These are phyloP conservation scores for Suhomyces sp. DNA, from an alignment of 805 yeast species.

Conservation along the genomic window DNA sequence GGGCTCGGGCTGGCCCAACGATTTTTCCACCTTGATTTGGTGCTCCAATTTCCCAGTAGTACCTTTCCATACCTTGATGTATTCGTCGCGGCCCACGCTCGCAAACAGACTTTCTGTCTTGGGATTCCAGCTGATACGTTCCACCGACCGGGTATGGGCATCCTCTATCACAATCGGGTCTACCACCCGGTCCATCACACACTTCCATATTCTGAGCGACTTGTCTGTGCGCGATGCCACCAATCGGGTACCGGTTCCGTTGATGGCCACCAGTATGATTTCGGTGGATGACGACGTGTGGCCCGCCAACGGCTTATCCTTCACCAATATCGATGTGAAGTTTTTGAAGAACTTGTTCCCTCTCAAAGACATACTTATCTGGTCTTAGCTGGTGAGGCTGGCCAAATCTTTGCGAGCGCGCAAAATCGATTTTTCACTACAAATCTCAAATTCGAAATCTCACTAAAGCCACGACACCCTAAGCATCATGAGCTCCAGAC, in stretches of 20 bases:
- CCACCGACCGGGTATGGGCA: constrained; percentile 40
- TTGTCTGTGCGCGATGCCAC: constrained; percentile 44
- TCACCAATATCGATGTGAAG: constrained; percentile 2
- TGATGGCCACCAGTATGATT: constrained; percentile 37
- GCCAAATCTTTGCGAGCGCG: not conserved
- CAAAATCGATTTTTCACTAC: not conserved
- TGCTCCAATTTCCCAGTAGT: constrained; percentile 30
- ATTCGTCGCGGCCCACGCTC: constrained; percentile 47
- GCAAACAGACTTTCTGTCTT: constrained; percentile 43
- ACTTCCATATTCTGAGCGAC: constrained; percentile 41
- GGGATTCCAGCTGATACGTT: constrained; percentile 50
- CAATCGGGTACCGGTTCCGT: constrained; percentile 40
- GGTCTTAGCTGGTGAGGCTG: not conserved
- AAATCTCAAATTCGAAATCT: not conserved
- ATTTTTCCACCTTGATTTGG: constrained; percentile 26
- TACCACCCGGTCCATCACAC: constrained; percentile 21
- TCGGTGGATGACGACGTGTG: constrained; percentile 22
- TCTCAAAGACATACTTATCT: not conserved
- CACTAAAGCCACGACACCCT: not conserved
- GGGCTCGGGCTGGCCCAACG: constrained; percentile 12
- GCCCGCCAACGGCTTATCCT: constrained; percentile 15
- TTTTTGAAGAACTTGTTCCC: constrained; percentile 8
- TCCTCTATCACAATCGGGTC: constrained; percentile 41
- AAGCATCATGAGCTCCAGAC: constrained; percentile 22
- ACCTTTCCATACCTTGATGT: constrained; percentile 47